These are phyloP conservation scores for Chlamydomonas asymmetrica DNA, from an alignment of 139 green algal genomes.

Conservation along the genomic window DNA sequence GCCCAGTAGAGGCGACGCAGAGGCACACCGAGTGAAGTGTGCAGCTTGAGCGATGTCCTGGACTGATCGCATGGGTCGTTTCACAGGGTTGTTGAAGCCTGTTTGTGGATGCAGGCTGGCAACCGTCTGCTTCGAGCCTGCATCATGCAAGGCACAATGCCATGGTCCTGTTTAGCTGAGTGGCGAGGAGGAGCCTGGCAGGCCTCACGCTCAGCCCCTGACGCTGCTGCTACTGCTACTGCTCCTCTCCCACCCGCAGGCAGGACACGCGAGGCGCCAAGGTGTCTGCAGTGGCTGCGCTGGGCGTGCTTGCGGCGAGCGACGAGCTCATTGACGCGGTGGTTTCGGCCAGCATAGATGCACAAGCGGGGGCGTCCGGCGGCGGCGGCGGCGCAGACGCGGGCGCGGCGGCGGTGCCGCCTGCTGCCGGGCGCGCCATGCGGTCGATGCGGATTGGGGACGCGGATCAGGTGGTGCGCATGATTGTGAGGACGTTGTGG, in stretches of 20 bases:
- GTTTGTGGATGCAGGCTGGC: not conserved
- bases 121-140: too few species aligned
- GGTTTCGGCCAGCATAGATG: constrained; percentile 16
- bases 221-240: not conserved
- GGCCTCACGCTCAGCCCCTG: not conserved
- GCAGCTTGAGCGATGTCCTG: not conserved
- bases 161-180: too few species aligned
- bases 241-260: not conserved
- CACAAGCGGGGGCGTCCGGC: not conserved
- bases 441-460: not conserved
- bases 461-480: constrained; percentile 9
- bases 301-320: constrained; percentile 7
- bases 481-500: constrained; percentile 18
- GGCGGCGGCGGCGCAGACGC: not conserved
- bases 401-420: not conserved
- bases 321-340: constrained; percentile 21
- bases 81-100: not conserved
- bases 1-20: too few species aligned
- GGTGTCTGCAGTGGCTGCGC: constrained; percentile 8
- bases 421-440: not conserved
- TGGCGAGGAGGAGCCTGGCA: not conserved
- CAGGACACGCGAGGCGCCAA: constrained; percentile 21
- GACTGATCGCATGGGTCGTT: not conserved
- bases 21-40: not conserved
- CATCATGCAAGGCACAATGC: too few species aligned